These are phyloP conservation scores for Stephania cephalantha DNA, from an alignment of 164 flowering plant species.

Conservation along the genomic window DNA sequence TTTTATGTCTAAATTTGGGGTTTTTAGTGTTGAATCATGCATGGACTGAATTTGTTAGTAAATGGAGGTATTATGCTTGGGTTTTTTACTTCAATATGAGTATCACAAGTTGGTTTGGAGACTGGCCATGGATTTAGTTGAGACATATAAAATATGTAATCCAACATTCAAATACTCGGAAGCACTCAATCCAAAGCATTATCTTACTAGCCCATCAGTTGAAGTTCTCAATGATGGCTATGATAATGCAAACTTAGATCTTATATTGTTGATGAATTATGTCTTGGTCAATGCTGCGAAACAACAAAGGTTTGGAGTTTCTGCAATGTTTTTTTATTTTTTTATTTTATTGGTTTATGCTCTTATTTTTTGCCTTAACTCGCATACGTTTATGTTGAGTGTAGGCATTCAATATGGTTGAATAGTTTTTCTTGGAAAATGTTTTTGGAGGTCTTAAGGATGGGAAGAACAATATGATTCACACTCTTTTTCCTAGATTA, in stretches of 20 bases:
- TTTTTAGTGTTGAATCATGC: no score
- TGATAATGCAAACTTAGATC: constrained; percentile 94
- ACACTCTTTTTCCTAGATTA: no score
- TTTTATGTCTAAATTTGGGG: no score
- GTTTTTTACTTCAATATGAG: no score
- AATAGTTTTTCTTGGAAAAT: no score
- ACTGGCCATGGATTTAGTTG: constrained; percentile 82
- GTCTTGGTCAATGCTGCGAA: constrained; percentile 50
- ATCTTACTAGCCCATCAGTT: constrained; percentile 76
- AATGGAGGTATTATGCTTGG: no score
- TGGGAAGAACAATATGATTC: no score
- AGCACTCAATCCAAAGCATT: constrained; percentile 73
- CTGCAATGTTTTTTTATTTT: not conserved
- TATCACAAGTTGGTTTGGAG: constrained; percentile 51
- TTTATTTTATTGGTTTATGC: not conserved
- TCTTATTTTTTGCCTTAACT: not conserved
- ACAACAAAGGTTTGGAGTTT: constrained; percentile 52
- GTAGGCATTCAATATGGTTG: no score
- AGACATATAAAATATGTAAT: constrained; percentile 80
- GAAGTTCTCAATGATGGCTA: constrained; percentile 90
- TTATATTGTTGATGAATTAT: constrained; percentile 66
- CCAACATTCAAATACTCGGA: constrained; percentile 76
- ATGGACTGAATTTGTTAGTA: no score
- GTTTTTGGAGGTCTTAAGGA: no score
- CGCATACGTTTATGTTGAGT: no score